Evolutionary conservation across 2,329 filamentous ascomycete genomes (phyloP), one percentile per base, ranked within the genome.

Genomic region (Volutella citrinella): DNA sequence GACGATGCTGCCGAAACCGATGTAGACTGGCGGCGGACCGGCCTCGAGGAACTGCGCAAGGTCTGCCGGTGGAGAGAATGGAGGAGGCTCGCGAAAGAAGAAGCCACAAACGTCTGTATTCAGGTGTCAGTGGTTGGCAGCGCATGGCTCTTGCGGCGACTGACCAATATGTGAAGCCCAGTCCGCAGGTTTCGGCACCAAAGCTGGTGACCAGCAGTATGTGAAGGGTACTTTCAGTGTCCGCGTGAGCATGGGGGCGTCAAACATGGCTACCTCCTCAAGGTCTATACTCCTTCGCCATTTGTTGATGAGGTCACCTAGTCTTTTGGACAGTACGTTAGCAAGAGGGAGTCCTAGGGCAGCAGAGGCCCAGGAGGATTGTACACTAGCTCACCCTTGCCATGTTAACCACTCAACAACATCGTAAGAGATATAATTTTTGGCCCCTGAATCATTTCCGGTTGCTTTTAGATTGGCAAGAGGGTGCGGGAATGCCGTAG

Each of bases 121-220:
- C n/a, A n/a, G n/a, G n/a, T n/a, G n/a, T n/a, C n/a, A n/a, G n/a
- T n/a, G n/a, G n/a, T n/a, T n/a, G n/a, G n/a, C n/a, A n/a, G n/a
- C n/a, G n/a, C n/a, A n/a, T n/a, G n/a, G n/a, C n/a, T n/a, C n/a
- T n/a, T n/a, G n/a, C n/a, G n/a, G n/a, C n/a, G n/a, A n/a, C n/a
- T n/a, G n/a, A n/a, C n/a, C 87, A 93, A 10, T 67, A 59, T 0
- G 70, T n/a, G n/a, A n/a, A n/a, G n/a, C 74, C 85, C 85, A 90
- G 55, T 89, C 84, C 16, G 71, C 71, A 0, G 86, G 84, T 49
- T 87, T 87, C 0, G 82, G 76, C 11, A 88, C 84, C 27, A 90
- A 63, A 2, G 82, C 75, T 0, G 84, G 82, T 1, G 84, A 88
- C 88, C 89, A 95, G 61, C 88, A 91, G 55, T 95, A 96, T 0